Percentiles rank a stretch among this genome's conserved stretches.
These are phyloP conservation scores for Picochlorum costavermella DNA, from an alignment of 139 green algal genomes.

Conservation along the genomic window DNA sequence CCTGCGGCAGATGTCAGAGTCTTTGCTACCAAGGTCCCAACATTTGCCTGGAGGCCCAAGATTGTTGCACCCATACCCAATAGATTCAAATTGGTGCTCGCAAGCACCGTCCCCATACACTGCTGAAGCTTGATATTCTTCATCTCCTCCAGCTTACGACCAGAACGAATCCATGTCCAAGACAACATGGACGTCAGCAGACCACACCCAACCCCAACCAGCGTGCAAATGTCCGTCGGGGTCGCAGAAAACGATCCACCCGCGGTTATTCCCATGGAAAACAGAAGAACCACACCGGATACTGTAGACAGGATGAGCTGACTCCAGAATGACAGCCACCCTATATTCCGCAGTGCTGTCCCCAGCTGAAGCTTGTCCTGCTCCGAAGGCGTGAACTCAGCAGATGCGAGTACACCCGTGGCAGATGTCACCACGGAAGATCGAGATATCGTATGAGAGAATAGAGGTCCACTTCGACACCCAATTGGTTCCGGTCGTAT, in stretches of 20 bases:
- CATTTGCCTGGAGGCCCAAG: conserved; percentile 65
- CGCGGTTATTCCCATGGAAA: conserved; percentile 46
- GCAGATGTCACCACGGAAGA: neutral
- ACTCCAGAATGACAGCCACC: conserved; percentile 75
- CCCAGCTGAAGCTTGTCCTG: conserved; percentile 20
- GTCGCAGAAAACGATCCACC: conserved; percentile 11
- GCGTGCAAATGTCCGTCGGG: conserved; percentile 46
- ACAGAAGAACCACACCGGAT: conserved; percentile 73
- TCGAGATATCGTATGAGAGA: neutral
- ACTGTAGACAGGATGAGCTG: conserved; percentile 78
- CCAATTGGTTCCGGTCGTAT: neutral
- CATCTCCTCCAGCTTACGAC: conserved; percentile 21
- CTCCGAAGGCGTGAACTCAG: neutral
- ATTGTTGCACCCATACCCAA: conserved; percentile 68
- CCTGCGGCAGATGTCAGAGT: conserved; percentile 58
- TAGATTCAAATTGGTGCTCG: conserved; percentile 72
- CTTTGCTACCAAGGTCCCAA: conserved; percentile 80
- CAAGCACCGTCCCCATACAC: conserved; percentile 49
- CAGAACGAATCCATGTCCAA: conserved; percentile 27
- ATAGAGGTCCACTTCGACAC: neutral
- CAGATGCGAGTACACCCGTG: neutral
- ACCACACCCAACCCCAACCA: conserved; percentile 53
- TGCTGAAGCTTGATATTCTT: conserved; percentile 29
- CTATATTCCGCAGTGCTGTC: conserved; percentile 36
- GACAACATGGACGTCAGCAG: conserved; percentile 79